Base-by-base conservation (phyloP, 768 basidiomycete species). In the Termitomyces heimii region DNA sequence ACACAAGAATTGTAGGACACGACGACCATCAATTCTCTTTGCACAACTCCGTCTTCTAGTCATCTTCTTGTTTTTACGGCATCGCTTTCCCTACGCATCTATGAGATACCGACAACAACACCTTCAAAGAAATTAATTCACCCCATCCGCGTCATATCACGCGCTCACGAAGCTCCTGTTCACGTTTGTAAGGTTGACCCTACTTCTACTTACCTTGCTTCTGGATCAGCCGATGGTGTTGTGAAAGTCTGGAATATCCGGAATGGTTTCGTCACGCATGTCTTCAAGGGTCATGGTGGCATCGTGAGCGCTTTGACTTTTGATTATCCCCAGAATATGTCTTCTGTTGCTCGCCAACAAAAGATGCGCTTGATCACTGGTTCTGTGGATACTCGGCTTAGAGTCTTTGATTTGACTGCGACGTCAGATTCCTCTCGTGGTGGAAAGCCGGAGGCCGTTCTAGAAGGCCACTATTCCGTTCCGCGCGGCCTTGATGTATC, bases 211-310 rank as follows among this genome's bases (percentile, higher is more conserved):
- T 89, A 96, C 62, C 81, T 98, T 61, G 97, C 97, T 7, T 96
- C 95, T 18, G 97, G 97, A 1, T 90, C 96, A 12, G 93, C 96
- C 7, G 97, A 99, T 62, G 96, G 97, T 24, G 81, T 92, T 32
- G 97, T 98, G 45, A 98, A 98, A 75, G 92, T 99, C 10, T 98
- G 94, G 94, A 88, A 97, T 68, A 85, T 94, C 46, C 72, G 78
- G 4, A 86, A 86, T 26, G 95, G 94, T 34, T 94, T 87, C 68
- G 83, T 91, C 32, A 99, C 97, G 0, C 97, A 99, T 70, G 80
- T 94, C 13, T 94, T 96, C 79, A 90, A 89, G 66, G 96, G 95
- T 2, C 97, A 98, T 67, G 97, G 95, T 5, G 97, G 97, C n/a
- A 92, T 97, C 58, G 88, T 99, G 68, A 92, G 89, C 62, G 94